Percentiles rank a stretch among this genome's conserved stretches.
Conservation (phyloP, 345 rosid species). For the thale cress (Arabidopsis thaliana) region DNA sequence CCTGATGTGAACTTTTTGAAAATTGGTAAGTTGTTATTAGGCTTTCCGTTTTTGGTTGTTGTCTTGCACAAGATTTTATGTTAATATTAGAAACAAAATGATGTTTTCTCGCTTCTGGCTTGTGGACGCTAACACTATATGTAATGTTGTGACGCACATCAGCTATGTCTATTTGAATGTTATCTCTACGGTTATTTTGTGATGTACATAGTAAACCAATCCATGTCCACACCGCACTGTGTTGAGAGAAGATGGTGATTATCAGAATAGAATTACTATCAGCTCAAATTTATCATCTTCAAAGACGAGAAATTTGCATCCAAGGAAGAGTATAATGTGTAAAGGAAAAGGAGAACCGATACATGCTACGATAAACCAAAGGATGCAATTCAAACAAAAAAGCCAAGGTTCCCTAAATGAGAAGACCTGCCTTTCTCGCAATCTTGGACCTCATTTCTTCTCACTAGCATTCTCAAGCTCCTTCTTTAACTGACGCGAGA, state of each 20-base stretch:
- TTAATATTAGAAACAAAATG: not conserved
- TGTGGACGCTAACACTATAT: no score
- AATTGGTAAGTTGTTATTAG: constrained; percentile 3
- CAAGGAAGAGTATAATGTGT: not conserved
- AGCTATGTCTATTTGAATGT: not conserved
- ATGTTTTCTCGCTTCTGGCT: not conserved
- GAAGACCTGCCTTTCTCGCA: not conserved
- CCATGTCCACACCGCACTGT: not conserved
- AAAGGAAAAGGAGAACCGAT: not conserved
- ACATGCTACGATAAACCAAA: not conserved
- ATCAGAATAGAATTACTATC: not conserved
- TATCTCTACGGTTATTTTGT: not conserved
- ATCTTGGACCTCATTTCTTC: constrained; percentile 51
- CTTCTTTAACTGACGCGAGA: constrained; percentile 84
- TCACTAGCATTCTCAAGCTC: constrained; percentile 66
- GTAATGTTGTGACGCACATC: not conserved
- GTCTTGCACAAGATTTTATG: not conserved
- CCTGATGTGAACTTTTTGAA: not conserved
- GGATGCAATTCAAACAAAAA: not conserved
- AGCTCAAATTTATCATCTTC: not conserved
- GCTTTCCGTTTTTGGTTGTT: not conserved
- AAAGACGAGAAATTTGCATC: not conserved
- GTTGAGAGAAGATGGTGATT: not conserved
- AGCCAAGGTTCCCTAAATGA: not conserved
- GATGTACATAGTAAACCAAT: not conserved